phyloP scores from a whole-genome alignment of 805 yeast genomes.

The Allodekkera sacchari region DNA sequence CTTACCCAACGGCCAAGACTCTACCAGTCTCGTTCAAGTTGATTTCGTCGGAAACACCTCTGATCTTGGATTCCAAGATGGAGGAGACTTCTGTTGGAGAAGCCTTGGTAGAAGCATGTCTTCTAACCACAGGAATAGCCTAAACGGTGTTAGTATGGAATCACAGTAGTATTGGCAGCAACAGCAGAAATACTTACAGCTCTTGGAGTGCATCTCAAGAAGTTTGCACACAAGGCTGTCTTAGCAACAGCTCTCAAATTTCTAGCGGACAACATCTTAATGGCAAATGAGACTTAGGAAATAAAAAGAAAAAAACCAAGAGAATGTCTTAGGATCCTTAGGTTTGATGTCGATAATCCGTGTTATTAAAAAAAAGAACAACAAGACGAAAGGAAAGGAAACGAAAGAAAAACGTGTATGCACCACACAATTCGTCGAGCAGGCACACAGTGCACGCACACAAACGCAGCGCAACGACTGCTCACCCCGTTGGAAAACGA shows the following conservation, averaged over 20 bases:
- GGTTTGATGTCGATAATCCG: no score
- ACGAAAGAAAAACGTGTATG: background rate
- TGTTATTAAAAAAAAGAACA: background rate
- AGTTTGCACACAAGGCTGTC: slow-evolving; percentile 54
- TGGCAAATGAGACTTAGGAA: slow-evolving; percentile 1
- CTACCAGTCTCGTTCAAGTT: slow-evolving; percentile 99
- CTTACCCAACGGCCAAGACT: slow-evolving; percentile 94
- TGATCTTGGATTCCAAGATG: slow-evolving; percentile 97
- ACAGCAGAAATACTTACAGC: slow-evolving; percentile 29
- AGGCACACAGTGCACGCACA: no score
- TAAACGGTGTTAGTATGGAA: slow-evolving; percentile 14
- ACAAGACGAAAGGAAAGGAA: background rate
- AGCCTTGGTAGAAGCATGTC: slow-evolving; percentile 94
- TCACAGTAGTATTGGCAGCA: slow-evolving; percentile 9
- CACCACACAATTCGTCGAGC: no score
- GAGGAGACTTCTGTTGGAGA: slow-evolving; percentile 99
- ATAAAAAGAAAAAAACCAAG: no score
- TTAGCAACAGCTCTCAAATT: slow-evolving; percentile 81
- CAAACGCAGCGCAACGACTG: no score
- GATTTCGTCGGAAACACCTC: slow-evolving; percentile 97
- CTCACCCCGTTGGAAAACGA: no score
- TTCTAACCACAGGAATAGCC: slow-evolving; percentile 72
- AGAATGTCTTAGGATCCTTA: no score
- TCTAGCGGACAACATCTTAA: slow-evolving; percentile 74
- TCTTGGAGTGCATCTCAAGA: slow-evolving; percentile 36